Evolutionary conservation across 2,329 filamentous ascomycete genomes (phyloP).

Genomic region (Xylaria sp.): DNA sequence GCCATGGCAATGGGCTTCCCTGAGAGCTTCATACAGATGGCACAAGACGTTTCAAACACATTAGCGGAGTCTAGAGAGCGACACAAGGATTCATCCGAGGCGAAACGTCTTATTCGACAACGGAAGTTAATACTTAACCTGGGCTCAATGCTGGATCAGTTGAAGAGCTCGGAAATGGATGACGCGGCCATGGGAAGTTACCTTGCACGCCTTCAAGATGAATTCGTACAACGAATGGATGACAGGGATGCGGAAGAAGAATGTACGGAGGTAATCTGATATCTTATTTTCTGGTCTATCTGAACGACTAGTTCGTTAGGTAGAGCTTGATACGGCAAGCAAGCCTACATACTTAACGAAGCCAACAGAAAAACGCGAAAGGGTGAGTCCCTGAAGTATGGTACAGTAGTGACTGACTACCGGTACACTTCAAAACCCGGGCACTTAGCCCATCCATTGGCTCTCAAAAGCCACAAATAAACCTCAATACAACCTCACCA

Average conservation of each 20-base stretch:
- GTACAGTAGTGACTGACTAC: no score
- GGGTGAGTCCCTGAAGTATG: no score
- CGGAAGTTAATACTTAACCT: conserved; percentile 70
- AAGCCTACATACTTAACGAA: no score
- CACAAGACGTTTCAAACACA: conserved; percentile 58
- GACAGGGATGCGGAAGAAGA: conserved; percentile 25
- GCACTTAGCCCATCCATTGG: no score
- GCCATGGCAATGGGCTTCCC: conserved; percentile 73
- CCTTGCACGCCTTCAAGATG: conserved; percentile 62
- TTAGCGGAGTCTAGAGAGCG: conserved; percentile 54
- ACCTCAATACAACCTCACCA: no score
- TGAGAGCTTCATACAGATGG: conserved; percentile 57
- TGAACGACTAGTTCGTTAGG: not conserved
- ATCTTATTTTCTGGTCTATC: not conserved
- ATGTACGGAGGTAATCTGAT: not conserved
- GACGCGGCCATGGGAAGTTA: conserved; percentile 58
- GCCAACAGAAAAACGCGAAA: not conserved
- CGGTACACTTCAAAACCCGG: no score
- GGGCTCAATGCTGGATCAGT: conserved; percentile 66
- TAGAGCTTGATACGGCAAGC: no score
- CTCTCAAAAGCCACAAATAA: no score
- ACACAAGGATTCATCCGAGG: conserved; percentile 54
- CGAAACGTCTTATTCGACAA: conserved; percentile 54
- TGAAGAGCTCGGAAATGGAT: conserved; percentile 58
- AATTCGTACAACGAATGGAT: conserved; percentile 69